Base-by-base conservation (phyloP, 768 basidiomycete genomes). In the Dioszegia aurantiaca region DNA sequence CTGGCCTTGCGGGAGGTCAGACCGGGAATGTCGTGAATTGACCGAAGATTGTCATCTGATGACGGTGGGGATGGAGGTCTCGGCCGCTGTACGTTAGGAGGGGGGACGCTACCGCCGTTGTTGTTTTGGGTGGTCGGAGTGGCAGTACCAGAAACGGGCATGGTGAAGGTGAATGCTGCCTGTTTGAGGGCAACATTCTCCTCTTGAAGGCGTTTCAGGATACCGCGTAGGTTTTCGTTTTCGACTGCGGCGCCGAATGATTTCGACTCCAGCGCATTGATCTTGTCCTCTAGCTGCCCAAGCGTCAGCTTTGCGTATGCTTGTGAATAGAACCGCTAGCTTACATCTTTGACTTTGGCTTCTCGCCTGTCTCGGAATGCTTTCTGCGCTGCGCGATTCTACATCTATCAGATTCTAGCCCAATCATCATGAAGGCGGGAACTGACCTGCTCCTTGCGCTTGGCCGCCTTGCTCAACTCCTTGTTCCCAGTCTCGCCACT, bases 311-410 rank as follows among this genome's bases (percentile, higher is more conserved):
- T 17, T 11, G 28, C 41, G 56, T n/a, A 1, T 1, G 23, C 26
- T 4, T 11, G 9, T 19, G 40, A 19, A 12, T n/a, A n/a, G n/a
- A n/a, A n/a, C n/a, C n/a, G n/a, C n/a, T n/a, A n/a, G 82, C 90
- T 80, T 71, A 95, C 92, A 74, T 95, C 92, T 74, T 90, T 91
- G 64, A 98, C 90, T 76, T 95, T 92, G 69, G 89, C 90, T 79
- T 99, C 94, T 78, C 97, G 93, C 61, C 94, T 83, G 77, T 98
- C 95, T 55, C 94, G 81, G 80, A 99, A 99, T 1, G 94, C 94
- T 53, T 94, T 86, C 77, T 99, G 95, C 6, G 94, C 94, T 2
- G 92, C 91, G 55, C 94, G 82, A 68, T 99, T 99, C 78, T 98
- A 24, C 14, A 8, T 5, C 9, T 27, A 26, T 45, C 44, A 45